Conservation (phyloP, 2,329 filamentous ascomycete species). For the Alternaria hordeiaustralica region DNA sequence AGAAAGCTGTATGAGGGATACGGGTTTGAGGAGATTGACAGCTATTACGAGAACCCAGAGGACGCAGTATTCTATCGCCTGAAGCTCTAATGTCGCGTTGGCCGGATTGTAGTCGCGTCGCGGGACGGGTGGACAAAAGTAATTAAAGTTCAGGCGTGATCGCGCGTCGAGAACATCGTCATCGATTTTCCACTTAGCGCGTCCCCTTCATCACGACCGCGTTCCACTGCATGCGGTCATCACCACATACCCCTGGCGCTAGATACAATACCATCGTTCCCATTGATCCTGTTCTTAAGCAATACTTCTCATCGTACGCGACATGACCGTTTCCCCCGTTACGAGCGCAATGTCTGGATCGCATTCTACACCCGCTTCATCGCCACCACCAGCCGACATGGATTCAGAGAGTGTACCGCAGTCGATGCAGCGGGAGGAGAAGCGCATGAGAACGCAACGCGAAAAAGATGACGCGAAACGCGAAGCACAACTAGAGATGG, state of each 20-base stretch:
- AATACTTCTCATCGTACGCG: not conserved
- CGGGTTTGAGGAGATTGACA: constrained; percentile 60
- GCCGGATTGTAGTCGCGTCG: not conserved
- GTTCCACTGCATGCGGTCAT: constrained; percentile 9
- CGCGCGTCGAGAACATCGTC: constrained; percentile 36
- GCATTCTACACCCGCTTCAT: constrained; percentile 43
- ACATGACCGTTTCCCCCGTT: constrained; percentile 35
- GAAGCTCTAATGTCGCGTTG: constrained; percentile 18
- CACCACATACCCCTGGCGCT: constrained; percentile 16
- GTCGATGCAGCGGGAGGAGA: constrained; percentile 55
- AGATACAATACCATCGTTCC: not conserved
- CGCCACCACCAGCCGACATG: constrained; percentile 40
- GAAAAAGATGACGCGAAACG: constrained; percentile 55
- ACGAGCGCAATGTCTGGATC: constrained; percentile 28
- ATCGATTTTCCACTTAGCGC: constrained; percentile 31
- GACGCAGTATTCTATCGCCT: constrained; percentile 61
- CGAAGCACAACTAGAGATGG: constrained; percentile 52
- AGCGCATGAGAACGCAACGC: constrained; percentile 52
- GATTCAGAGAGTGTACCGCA: constrained; percentile 42
- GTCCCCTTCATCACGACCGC: constrained; percentile 24
- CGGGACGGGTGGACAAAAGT: constrained; percentile 7
- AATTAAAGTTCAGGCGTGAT: constrained; percentile 30
- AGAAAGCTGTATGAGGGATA: constrained; percentile 56
- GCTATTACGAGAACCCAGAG: constrained; percentile 64
- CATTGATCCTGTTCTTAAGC: not conserved